Evolutionary conservation across 345 rosid genomes (phyloP).

Genomic region (Populus simonii): DNA sequence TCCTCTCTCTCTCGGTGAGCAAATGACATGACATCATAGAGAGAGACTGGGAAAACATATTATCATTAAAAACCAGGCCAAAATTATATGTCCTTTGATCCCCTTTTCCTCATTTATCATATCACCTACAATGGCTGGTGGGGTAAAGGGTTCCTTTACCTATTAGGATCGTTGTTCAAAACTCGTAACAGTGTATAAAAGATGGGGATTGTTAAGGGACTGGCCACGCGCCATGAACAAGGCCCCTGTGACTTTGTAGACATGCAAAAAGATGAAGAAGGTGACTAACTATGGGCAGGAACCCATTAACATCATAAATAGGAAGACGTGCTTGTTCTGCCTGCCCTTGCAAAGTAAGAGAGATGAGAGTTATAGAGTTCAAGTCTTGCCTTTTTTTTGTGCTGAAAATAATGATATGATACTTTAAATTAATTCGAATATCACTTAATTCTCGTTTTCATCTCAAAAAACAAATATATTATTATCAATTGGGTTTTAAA

Average conservation of each 20-base stretch:
- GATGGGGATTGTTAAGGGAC: neutral
- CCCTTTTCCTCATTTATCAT: conserved; percentile 30
- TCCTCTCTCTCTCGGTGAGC: neutral
- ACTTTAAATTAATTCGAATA: no score
- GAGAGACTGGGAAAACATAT: neutral
- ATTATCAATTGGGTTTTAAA: no score
- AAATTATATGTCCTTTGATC: conserved; percentile 16
- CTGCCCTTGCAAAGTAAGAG: no score
- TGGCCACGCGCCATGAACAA: neutral
- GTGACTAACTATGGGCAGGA: neutral
- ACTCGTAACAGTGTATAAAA: neutral
- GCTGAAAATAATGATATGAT: no score
- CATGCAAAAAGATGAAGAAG: no score
- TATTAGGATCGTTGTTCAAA: neutral
- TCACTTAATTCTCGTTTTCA: no score
- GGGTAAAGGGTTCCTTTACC: conserved; percentile 3
- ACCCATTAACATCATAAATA: neutral
- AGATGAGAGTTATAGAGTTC: no score
- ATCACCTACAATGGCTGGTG: conserved; percentile 25
- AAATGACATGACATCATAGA: conserved; percentile 23
- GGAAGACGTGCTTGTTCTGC: neutral
- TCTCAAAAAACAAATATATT: no score
- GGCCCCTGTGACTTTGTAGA: neutral
- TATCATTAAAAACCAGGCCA: conserved; percentile 18
- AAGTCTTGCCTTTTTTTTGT: no score